A percentile compares a stretch with the other conserved stretches of the same genome.
phyloP scores from a whole-genome alignment of 2,329 filamentous ascomycete genomes.

The Pseudocercospora ulei region DNA sequence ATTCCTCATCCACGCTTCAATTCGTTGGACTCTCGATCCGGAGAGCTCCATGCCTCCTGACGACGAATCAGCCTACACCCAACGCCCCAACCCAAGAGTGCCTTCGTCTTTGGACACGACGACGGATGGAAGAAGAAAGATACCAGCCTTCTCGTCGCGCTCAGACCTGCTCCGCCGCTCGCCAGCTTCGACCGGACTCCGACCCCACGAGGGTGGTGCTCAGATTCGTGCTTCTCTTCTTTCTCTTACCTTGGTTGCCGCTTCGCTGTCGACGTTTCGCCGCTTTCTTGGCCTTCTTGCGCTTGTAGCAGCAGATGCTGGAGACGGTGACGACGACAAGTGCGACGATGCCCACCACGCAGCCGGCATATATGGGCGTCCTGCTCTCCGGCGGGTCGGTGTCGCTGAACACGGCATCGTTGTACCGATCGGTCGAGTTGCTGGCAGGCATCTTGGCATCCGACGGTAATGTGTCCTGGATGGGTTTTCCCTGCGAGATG shows the following conservation, averaged over 20 bases:
- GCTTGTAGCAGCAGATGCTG: slow-evolving; percentile 6
- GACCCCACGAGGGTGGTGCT: slow-evolving; percentile 4
- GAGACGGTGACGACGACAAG: slow-evolving; percentile 5
- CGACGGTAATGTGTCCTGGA: slow-evolving; percentile 3
- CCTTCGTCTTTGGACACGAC: background rate
- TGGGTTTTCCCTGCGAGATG: slow-evolving; percentile 3
- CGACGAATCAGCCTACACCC: slow-evolving; percentile 4
- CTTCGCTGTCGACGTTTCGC: slow-evolving; percentile 3
- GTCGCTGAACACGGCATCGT: slow-evolving; percentile 1
- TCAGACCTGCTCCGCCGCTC: slow-evolving; percentile 3
- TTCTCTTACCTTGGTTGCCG: slow-evolving; percentile 7
- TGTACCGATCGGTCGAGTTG: slow-evolving; percentile 3
- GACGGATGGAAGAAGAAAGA: background rate
- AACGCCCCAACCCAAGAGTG: background rate
- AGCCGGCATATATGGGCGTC: slow-evolving; percentile 4
- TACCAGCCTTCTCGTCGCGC: slow-evolving; percentile 4
- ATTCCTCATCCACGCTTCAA: slow-evolving; percentile 4
- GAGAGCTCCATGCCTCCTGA: slow-evolving; percentile 8
- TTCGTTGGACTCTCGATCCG: slow-evolving; percentile 2
- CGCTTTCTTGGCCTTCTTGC: slow-evolving; percentile 1
- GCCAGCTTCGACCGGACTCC: slow-evolving; percentile 6
- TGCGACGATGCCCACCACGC: slow-evolving; percentile 1
- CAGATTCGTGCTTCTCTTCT: slow-evolving; percentile 7
- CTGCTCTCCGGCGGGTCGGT: background rate
- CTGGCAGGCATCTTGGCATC: slow-evolving; percentile 2